These are phyloP conservation scores for Fusarium sp. DNA, from an alignment of 2,329 filamentous ascomycete genomes.

Conservation along the genomic window DNA sequence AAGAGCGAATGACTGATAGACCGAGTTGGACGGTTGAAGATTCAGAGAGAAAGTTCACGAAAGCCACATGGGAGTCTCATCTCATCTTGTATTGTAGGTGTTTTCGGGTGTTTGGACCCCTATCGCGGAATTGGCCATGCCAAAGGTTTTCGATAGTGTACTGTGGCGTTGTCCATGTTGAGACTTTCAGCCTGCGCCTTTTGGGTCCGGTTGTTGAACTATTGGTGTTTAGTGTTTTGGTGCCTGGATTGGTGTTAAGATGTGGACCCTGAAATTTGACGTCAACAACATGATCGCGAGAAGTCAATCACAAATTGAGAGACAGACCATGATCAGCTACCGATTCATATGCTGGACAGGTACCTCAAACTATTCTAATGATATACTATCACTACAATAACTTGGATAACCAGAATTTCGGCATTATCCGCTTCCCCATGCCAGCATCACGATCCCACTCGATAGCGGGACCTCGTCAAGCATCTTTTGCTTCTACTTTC, in stretches of 20 bases:
- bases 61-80: too few species aligned
- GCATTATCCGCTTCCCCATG: background rate
- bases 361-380: fast-evolving
- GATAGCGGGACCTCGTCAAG: background rate
- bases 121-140: background rate
- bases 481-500: background rate
- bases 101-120: background rate
- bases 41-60: background rate
- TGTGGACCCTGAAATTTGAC: slow-evolving; percentile 7
- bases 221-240: slow-evolving; percentile 10
- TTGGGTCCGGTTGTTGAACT: background rate
- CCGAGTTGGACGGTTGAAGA: slow-evolving; percentile 29
- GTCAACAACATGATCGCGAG: background rate
- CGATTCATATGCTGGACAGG: too few species aligned
- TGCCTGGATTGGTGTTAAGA: background rate
- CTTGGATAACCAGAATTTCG: fast-evolving
- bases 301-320: background rate
- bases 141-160: slow-evolving; percentile 7
- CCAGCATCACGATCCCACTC: background rate
- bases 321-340: background rate
- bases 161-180: background rate
- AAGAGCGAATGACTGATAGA: slow-evolving; percentile 6
- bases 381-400: background rate
- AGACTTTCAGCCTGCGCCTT: slow-evolving; percentile 11
- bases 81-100: background rate